phyloP scores from a whole-genome alignment of 2,329 filamentous ascomycete species.

The Lachnellula suecica region DNA sequence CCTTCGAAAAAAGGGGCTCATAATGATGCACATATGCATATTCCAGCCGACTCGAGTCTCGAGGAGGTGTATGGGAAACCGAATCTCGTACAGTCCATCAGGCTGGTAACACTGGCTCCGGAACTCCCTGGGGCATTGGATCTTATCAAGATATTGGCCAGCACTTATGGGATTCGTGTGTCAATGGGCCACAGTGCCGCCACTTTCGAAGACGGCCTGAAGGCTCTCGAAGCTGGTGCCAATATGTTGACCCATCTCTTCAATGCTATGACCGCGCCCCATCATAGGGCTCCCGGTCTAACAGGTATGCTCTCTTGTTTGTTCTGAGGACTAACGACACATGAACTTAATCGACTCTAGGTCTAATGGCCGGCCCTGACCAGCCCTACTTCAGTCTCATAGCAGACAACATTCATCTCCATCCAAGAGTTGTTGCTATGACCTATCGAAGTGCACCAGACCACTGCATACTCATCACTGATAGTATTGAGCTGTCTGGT shows the following conservation, averaged over 20 bases:
- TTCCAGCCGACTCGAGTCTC: constrained; percentile 19
- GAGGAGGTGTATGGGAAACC: constrained; percentile 44
- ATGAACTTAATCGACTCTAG: constrained; percentile 7
- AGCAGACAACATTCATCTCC: constrained; percentile 52
- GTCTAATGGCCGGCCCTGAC: constrained; percentile 31
- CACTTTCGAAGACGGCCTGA: constrained; percentile 43
- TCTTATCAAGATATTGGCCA: constrained; percentile 42
- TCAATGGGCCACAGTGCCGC: constrained; percentile 46
- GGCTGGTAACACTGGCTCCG: constrained; percentile 51
- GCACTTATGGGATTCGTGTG: constrained; percentile 26
- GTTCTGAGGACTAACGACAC: neutral
- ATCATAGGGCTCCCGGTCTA: constrained; percentile 50
- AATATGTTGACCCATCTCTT: constrained; percentile 52
- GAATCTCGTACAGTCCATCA: constrained; percentile 40
- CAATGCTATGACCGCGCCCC: constrained; percentile 52
- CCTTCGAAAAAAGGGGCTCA: constrained; percentile 54
- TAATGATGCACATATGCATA: constrained; percentile 27
- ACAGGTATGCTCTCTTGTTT: constrained; percentile 35
- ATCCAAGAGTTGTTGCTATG: constrained; percentile 47
- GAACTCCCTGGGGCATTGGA: constrained; percentile 43
- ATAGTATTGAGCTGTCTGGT: constrained; percentile 53
- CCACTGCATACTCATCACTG: constrained; percentile 51
- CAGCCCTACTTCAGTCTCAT: constrained; percentile 51
- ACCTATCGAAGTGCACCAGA: constrained; percentile 45
- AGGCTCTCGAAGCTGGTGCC: constrained; percentile 47